Conservation (phyloP, 306 rosid genomes). For the Cicer bijugum region DNA sequence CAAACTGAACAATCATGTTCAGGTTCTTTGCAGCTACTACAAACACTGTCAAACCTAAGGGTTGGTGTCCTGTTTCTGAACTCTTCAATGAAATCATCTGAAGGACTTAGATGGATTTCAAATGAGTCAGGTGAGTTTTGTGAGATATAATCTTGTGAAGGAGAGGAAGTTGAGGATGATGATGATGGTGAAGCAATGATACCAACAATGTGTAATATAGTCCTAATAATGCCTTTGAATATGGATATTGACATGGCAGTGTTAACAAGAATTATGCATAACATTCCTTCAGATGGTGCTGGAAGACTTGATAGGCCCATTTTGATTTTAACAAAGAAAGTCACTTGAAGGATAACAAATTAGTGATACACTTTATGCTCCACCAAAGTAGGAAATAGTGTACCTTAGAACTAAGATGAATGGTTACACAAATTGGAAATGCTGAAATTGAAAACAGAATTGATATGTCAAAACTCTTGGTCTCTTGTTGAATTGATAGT, state of each 20-base stretch:
- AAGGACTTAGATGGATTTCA: slow-evolving; percentile 50
- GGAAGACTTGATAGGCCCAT: slow-evolving; percentile 98
- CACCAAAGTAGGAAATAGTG: neutral
- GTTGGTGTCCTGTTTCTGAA: slow-evolving; percentile 63
- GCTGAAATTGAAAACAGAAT: neutral
- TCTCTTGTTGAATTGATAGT: slow-evolving; percentile 28
- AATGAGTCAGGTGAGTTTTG: slow-evolving; percentile 57
- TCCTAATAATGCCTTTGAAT: slow-evolving; percentile 73
- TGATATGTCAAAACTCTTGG: slow-evolving; percentile 27
- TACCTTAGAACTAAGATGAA: neutral
- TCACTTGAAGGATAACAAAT: neutral
- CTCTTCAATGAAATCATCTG: slow-evolving; percentile 62
- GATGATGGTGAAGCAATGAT: slow-evolving; percentile 61
- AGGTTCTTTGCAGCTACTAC: slow-evolving; percentile 41
- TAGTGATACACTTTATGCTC: slow-evolving; percentile 16
- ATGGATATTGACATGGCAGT: slow-evolving; percentile 76
- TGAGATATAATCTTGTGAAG: slow-evolving; percentile 48
- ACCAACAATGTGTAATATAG: slow-evolving; percentile 72
- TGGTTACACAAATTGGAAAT: too few species aligned
- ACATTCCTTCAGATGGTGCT: slow-evolving; percentile 90
- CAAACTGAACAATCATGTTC: slow-evolving; percentile 85
- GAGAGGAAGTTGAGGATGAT: slow-evolving; percentile 38
- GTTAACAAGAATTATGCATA: slow-evolving; percentile 71
- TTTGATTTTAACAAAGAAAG: slow-evolving; percentile 28
- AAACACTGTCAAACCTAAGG: slow-evolving; percentile 55